Evolutionary conservation across 2,329 filamentous ascomycete genomes (phyloP).

Genomic region (Colletotrichum sp.): DNA sequence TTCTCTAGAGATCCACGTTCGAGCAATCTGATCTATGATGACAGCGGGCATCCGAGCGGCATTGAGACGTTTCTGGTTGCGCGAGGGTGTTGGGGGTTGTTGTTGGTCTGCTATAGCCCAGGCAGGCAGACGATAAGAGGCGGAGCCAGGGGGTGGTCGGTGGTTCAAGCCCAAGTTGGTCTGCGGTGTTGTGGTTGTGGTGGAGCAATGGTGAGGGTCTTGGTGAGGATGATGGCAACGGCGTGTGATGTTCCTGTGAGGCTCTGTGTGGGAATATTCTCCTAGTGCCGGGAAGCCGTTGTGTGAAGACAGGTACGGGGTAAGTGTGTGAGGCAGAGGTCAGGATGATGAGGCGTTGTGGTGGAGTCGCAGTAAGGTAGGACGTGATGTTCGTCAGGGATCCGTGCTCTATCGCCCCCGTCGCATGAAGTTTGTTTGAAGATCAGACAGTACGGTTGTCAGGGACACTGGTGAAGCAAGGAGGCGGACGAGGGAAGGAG

Average conservation of each 20-base stretch:
- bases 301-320: not conserved
- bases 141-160: conserved; percentile 3
- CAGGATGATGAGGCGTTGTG: conserved; percentile 17
- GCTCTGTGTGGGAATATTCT: conserved; percentile 11
- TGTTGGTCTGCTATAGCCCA: conserved; percentile 13
- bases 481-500: conserved; percentile 35
- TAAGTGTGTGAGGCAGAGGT: conserved; percentile 9
- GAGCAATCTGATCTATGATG: conserved; percentile 56
- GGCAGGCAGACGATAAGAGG: conserved; percentile 5
- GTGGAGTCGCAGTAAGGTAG: conserved; percentile 17
- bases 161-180: not conserved
- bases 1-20: conserved; percentile 52
- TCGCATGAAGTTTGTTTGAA: conserved; percentile 36
- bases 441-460: conserved; percentile 39
- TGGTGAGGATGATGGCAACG: not conserved
- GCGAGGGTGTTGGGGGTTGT: conserved; percentile 3
- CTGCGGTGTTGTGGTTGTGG: not conserved
- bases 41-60: conserved; percentile 60
- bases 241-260: conserved; percentile 14
- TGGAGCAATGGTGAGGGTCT: not conserved
- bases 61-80: conserved; percentile 40
- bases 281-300: conserved; percentile 19
- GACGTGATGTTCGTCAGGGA: conserved; percentile 20
- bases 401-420: conserved; percentile 26
- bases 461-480: conserved; percentile 27